These are phyloP conservation scores for Apophysomyces sp. DNA, from an alignment of 371 early-diverging fungal genomes.

Conservation along the genomic window DNA sequence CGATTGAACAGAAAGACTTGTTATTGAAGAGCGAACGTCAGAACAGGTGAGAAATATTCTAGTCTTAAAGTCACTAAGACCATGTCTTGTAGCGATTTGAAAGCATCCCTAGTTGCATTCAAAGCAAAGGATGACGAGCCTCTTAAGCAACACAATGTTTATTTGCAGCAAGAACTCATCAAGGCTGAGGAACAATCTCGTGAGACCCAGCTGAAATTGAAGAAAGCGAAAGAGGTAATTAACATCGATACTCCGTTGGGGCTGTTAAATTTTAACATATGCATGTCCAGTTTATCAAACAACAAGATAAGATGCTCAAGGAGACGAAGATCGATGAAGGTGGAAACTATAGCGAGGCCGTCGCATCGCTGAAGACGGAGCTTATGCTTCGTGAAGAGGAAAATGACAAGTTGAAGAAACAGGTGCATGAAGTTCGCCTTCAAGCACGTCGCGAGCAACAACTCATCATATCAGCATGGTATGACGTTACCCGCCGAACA, in stretches of 20 bases:
- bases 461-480: conserved; percentile 78
- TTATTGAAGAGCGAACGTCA: conserved; percentile 55
- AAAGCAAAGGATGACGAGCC: conserved; percentile 67
- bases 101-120: conserved; percentile 67
- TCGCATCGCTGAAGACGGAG: conserved; percentile 67
- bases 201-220: conserved; percentile 56
- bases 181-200: conserved; percentile 63
- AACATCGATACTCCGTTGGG: background rate
- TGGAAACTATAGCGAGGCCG: conserved; percentile 64
- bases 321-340: conserved; percentile 17
- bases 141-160: conserved; percentile 56
- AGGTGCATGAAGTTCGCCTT: conserved; percentile 57
- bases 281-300: conserved; percentile 33
- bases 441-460: conserved; percentile 68
- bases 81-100: conserved; percentile 44
- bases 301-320: conserved; percentile 60
- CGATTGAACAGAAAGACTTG: conserved; percentile 55
- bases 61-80: background rate
- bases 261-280: background rate
- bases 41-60: conserved; percentile 31
- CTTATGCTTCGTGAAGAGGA: conserved; percentile 65
- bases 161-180: conserved; percentile 51
- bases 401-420: conserved; percentile 63
- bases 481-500: conserved; percentile 56
- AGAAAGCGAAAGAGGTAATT: conserved; percentile 74